Conservation (phyloP, 345 rosid genomes). For the Sonneratia alba region DNA sequence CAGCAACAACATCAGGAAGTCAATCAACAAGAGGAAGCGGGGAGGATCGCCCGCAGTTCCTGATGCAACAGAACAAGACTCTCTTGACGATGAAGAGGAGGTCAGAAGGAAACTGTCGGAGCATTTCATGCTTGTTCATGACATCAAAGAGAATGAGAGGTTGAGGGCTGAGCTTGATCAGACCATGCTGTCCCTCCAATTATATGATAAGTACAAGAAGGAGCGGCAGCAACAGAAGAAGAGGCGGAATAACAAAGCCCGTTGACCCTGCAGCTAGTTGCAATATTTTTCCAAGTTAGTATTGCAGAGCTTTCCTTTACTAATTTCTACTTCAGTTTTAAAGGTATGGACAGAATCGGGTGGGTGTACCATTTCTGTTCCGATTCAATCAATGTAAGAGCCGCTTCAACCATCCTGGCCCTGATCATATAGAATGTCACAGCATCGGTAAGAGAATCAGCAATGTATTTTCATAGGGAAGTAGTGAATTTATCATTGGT, state of each 20-base stretch:
- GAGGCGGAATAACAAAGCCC: slow-evolving; percentile 17
- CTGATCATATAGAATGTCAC: no score
- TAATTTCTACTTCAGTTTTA: background rate
- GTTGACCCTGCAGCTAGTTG: background rate
- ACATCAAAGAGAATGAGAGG: slow-evolving; percentile 54
- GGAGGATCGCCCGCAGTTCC: slow-evolving; percentile 14
- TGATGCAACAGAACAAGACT: background rate
- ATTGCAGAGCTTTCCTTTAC: background rate
- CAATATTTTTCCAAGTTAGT: background rate
- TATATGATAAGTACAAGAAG: slow-evolving; percentile 46
- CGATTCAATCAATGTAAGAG: no score
- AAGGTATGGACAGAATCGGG: background rate
- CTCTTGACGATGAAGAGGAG: slow-evolving; percentile 34
- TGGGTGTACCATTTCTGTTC: background rate
- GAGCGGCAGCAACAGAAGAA: slow-evolving; percentile 30
- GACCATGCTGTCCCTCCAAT: slow-evolving; percentile 21
- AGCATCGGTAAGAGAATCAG: no score
- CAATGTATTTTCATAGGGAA: no score
- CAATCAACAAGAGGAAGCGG: slow-evolving; percentile 49
- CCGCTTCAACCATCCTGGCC: no score
- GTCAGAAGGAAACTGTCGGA: slow-evolving; percentile 39
- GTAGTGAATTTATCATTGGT: no score
- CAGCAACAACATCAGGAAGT: slow-evolving; percentile 19
- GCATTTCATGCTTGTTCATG: slow-evolving; percentile 42
- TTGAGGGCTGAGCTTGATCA: slow-evolving; percentile 34